phyloP scores from a whole-genome alignment of 495 filamentous ascomycete genomes.

The Penicillium lividum region DNA sequence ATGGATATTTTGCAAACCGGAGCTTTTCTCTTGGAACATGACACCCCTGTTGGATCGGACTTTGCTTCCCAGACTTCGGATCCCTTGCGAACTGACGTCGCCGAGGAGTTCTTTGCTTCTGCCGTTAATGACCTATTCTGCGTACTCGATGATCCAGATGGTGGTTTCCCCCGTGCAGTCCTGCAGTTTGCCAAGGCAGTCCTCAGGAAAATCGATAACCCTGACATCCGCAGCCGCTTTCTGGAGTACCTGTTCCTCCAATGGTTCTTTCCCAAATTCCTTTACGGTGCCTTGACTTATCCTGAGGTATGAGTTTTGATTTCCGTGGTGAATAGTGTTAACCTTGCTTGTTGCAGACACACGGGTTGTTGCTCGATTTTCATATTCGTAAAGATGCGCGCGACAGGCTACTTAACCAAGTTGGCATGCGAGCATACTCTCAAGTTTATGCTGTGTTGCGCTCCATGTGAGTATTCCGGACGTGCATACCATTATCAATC shows the following conservation, averaged over 20 bases:
- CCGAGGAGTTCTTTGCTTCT: slow-evolving; percentile 86
- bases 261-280: slow-evolving; percentile 88
- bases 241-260: slow-evolving; percentile 79
- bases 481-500: background rate
- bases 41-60: slow-evolving; percentile 23
- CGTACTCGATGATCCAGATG: slow-evolving; percentile 73
- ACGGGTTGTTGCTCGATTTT: slow-evolving; percentile 86
- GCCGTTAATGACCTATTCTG: slow-evolving; percentile 83
- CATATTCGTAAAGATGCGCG: slow-evolving; percentile 89
- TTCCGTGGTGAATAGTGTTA: slow-evolving; percentile 8
- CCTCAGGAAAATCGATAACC: slow-evolving; percentile 69
- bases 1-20: slow-evolving; percentile 93
- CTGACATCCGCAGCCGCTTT: slow-evolving; percentile 67
- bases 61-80: slow-evolving; percentile 50
- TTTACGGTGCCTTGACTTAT: slow-evolving; percentile 81
- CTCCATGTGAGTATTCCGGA: slow-evolving; percentile 43
- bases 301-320: slow-evolving; percentile 66
- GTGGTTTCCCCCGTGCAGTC: slow-evolving; percentile 81
- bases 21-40: slow-evolving; percentile 85
- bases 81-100: slow-evolving; percentile 72
- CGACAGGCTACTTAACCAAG: slow-evolving; percentile 82
- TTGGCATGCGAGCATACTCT: slow-evolving; percentile 75
- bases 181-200: slow-evolving; percentile 81
- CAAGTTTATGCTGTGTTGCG: slow-evolving; percentile 57
- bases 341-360: slow-evolving; percentile 51